phyloP scores from a whole-genome alignment of 2,329 filamentous ascomycete genomes.

The Penicillium rolfsii region DNA sequence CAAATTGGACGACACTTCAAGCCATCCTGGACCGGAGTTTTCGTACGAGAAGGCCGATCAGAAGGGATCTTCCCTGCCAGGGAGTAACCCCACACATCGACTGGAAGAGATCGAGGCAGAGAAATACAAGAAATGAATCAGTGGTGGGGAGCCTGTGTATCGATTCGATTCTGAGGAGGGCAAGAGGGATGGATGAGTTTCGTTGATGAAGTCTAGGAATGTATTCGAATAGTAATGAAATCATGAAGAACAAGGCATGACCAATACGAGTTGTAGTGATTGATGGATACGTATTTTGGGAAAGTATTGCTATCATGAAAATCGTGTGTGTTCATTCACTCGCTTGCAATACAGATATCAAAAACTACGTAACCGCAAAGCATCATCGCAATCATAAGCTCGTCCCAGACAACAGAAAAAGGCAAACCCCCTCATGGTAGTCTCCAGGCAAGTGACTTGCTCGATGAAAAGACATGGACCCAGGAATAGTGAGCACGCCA shows the following conservation, averaged over 20 bases:
- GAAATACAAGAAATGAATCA: constrained; percentile 32
- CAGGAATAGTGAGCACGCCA: constrained; percentile 14
- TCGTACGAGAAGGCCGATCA: constrained; percentile 33
- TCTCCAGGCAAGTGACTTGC: background rate
- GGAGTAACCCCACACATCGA: constrained; percentile 49
- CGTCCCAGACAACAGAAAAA: constrained; percentile 5
- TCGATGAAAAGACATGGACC: constrained; percentile 10
- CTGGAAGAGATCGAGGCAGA: constrained; percentile 43
- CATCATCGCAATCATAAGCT: constrained; percentile 22
- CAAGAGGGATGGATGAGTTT: background rate
- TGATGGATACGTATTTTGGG: background rate
- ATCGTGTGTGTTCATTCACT: constrained; percentile 15
- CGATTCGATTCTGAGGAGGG: background rate
- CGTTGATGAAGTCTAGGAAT: too few relatives aligned
- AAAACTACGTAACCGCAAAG: constrained; percentile 7
- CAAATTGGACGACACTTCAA: constrained; percentile 49
- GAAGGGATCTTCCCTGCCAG: constrained; percentile 31
- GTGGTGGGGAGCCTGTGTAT: background rate
- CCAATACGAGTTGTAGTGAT: background rate
- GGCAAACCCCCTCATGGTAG: background rate
- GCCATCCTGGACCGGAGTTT: constrained; percentile 13
- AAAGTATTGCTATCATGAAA: background rate
- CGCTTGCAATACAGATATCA: constrained; percentile 14
- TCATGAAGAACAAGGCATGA: background rate
- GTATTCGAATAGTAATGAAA: background rate